Percentiles rank a stretch among this genome's conserved stretches.
Evolutionary conservation across 2,329 filamentous ascomycete species (phyloP).

Genomic region (Alternaria atra): DNA sequence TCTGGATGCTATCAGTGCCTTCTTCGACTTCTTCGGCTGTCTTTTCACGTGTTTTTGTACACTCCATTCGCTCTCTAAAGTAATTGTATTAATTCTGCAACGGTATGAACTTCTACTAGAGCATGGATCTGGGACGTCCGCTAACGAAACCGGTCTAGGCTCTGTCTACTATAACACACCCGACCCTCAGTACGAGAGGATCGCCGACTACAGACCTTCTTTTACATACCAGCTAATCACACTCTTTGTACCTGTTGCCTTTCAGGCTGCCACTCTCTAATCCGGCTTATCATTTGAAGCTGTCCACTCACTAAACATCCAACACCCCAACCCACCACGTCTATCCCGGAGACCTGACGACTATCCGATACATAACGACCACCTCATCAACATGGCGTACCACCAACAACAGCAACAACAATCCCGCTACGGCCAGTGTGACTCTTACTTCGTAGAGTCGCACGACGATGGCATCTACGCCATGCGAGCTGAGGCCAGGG

Average conservation of each 20-base stretch:
- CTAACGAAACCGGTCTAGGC: constrained; percentile 43
- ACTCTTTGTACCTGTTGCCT: constrained; percentile 60
- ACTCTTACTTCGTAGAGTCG: constrained; percentile 73
- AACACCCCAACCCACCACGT: constrained; percentile 31
- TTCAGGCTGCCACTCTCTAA: constrained; percentile 63
- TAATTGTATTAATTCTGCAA: constrained; percentile 60
- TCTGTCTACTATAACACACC: constrained; percentile 41
- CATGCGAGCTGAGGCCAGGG: constrained; percentile 72
- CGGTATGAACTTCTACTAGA: constrained; percentile 52
- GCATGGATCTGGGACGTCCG: constrained; percentile 17
- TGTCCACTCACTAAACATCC: constrained; percentile 52
- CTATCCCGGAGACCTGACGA: constrained; percentile 58
- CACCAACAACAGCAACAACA: constrained; percentile 61
- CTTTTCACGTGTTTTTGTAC: constrained; percentile 45
- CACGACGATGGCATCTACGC: constrained; percentile 63
- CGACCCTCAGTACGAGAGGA: constrained; percentile 47
- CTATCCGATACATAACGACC: constrained; percentile 49
- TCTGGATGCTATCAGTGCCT: constrained; percentile 56
- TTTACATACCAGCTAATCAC: constrained; percentile 66
- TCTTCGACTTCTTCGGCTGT: constrained; percentile 44
- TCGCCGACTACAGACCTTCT: constrained; percentile 48
- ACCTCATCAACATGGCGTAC: constrained; percentile 65
- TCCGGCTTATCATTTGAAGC: constrained; percentile 50
- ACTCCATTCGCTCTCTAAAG: constrained; percentile 51
- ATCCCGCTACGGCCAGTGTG: constrained; percentile 69